Conservation (phyloP, 2,329 filamentous ascomycete genomes). For the Fusarium aywerte region DNA sequence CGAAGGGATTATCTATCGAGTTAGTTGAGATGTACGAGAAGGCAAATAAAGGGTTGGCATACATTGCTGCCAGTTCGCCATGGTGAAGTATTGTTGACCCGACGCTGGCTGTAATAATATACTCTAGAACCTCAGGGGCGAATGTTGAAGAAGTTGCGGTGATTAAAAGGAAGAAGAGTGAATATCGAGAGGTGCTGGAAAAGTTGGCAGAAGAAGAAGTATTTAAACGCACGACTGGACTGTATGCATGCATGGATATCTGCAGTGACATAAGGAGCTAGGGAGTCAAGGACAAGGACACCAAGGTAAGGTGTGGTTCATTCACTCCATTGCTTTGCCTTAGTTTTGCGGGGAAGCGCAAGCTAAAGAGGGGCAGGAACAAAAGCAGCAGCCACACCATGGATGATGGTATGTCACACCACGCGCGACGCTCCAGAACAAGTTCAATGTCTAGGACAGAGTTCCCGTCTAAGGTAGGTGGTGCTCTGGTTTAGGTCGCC, state of each 20-base stretch:
- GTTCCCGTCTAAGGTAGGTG: neutral
- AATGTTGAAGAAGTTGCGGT: conserved; percentile 13
- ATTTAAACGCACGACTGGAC: conserved; percentile 39
- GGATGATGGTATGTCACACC: conserved; percentile 37
- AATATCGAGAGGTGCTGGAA: neutral
- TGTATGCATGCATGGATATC: neutral
- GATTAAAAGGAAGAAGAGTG: conserved; percentile 1
- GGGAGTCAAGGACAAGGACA: neutral
- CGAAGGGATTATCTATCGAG: conserved; percentile 77
- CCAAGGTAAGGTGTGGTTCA: neutral
- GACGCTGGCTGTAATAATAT: neutral
- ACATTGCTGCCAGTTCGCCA: conserved; percentile 49
- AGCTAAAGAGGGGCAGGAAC: conserved; percentile 15
- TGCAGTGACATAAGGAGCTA: conserved; percentile 6
- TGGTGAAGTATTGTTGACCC: conserved; percentile 30
- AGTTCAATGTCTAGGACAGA: conserved; percentile 5
- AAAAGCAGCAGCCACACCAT: conserved; percentile 28
- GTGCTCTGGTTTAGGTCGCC: neutral
- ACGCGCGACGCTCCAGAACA: conserved; percentile 8
- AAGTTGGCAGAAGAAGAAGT: conserved; percentile 28
- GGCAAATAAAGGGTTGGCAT: conserved; percentile 24
- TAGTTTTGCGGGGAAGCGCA: conserved; percentile 40
- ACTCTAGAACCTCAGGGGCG: neutral
- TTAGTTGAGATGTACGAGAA: conserved; percentile 19
- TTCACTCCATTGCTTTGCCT: neutral